A percentile compares a stretch with the other conserved stretches of the same genome.
Conservation (phyloP, 129 eudicot species). For the Calendula officinalis region DNA sequence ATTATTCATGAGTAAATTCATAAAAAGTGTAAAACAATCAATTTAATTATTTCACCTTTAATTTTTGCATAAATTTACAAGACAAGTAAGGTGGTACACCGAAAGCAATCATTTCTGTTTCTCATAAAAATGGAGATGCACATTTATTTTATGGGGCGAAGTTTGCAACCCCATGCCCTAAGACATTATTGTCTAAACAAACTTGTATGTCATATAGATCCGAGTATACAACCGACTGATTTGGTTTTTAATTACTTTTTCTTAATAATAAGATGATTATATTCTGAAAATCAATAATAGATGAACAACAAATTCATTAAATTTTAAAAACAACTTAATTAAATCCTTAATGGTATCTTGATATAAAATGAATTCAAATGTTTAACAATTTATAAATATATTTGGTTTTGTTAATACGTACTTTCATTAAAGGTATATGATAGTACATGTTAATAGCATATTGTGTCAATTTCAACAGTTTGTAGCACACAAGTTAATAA, state of each 20-base stretch:
- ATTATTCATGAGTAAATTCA: too few species aligned
- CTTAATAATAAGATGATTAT: not conserved
- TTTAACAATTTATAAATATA: too few species aligned
- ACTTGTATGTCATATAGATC: constrained; percentile 7
- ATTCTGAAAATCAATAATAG: not conserved
- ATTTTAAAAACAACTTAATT: too few species aligned
- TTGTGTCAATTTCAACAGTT: too few species aligned
- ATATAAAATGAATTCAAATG: too few species aligned
- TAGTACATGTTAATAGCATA: too few species aligned
- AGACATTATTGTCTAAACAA: constrained; percentile 10
- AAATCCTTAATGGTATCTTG: too few species aligned
- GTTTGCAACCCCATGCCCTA: constrained; percentile 25
- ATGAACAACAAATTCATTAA: too few species aligned
- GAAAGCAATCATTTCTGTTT: constrained; percentile 2
- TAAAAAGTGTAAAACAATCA: not conserved
- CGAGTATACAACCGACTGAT: constrained; percentile 1
- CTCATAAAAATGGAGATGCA: constrained; percentile 8
- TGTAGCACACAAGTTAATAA: too few species aligned
- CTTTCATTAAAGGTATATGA: too few species aligned
- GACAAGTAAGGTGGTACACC: constrained; percentile 3
- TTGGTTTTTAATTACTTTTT: not conserved
- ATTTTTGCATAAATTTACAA: not conserved
- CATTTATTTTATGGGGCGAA: constrained; percentile 8
- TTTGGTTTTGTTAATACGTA: too few species aligned
- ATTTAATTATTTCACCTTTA: not conserved